Evolutionary conservation across 2,329 filamentous ascomycete genomes (phyloP).

Genomic region (Ophiocordyceps camponoti-floridani): DNA sequence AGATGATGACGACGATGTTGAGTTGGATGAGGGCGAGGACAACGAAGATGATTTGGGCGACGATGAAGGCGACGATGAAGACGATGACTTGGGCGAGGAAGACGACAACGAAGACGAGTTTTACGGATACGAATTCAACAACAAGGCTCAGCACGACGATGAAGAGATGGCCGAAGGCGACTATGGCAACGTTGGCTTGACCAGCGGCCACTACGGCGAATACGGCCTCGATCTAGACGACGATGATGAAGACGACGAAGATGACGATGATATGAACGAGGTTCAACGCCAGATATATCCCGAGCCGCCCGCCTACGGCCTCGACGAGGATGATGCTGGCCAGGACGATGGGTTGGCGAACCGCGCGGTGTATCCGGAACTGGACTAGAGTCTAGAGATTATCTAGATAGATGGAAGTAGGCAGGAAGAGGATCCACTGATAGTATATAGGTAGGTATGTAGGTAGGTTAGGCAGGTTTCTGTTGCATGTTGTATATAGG

Average conservation of each 20-base stretch:
- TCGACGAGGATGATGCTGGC: background rate
- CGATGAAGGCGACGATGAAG: slow-evolving; percentile 10
- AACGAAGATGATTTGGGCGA: background rate
- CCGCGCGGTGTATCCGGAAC: slow-evolving; percentile 4
- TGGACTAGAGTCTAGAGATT: slow-evolving; percentile 3
- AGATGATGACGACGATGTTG: slow-evolving; percentile 2
- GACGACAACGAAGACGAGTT: background rate
- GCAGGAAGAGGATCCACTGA: too few species aligned
- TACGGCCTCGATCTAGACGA: slow-evolving; percentile 1
- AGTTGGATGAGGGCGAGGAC: background rate
- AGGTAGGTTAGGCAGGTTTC: too few species aligned
- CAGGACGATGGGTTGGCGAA: slow-evolving; percentile 2
- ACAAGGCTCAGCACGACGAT: slow-evolving; percentile 7
- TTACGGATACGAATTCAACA: too few species aligned
- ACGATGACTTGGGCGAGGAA: background rate
- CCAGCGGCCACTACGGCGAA: background rate
- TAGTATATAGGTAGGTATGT: too few species aligned
- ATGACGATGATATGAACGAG: slow-evolving; percentile 1
- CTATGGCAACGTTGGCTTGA: too few species aligned
- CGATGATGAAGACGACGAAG: slow-evolving; percentile 6
- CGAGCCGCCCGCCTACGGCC: background rate
- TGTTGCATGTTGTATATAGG: too few species aligned
- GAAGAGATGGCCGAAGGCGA: too few species aligned
- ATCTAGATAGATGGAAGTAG: too few species aligned
- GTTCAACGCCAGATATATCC: background rate